Conservation (phyloP, 768 basidiomycete genomes). For the Auricularia sp. region DNA sequence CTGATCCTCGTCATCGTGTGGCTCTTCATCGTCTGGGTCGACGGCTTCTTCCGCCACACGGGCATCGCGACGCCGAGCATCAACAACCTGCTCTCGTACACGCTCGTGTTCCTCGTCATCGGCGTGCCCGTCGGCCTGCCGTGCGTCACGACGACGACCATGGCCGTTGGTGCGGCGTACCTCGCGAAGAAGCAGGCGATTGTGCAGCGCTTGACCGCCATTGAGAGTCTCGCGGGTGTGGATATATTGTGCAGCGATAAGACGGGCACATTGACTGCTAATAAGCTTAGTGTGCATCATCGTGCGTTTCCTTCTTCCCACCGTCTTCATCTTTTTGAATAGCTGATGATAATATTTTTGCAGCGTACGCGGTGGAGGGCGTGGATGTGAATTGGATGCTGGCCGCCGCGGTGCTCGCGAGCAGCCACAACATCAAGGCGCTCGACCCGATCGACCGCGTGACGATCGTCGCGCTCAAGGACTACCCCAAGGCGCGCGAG, state of each 20-base stretch:
- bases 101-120: constrained; percentile 33
- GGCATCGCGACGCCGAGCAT: constrained; percentile 28
- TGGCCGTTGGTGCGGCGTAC: constrained; percentile 36
- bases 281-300: constrained; percentile 37
- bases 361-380: neutral
- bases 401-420: constrained; percentile 33
- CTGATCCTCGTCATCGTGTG: constrained; percentile 29
- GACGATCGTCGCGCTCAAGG: constrained; percentile 33
- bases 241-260: constrained; percentile 35
- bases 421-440: constrained; percentile 34
- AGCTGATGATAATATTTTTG: neutral
- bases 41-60: constrained; percentile 29
- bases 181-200: constrained; percentile 33
- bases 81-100: constrained; percentile 37
- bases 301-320: neutral
- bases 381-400: constrained; percentile 24
- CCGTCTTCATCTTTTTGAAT: neutral
- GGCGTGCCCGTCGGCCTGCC: constrained; percentile 41
- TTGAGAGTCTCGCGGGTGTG: constrained; percentile 41
- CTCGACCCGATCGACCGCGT: constrained; percentile 42
- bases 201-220: constrained; percentile 39
- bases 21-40: constrained; percentile 35
- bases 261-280: constrained; percentile 39
- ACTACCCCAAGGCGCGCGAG: constrained; percentile 35
- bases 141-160: constrained; percentile 18